Evolutionary conservation across 345 rosid species (phyloP).

Genomic region (Populus ilicifolia): DNA sequence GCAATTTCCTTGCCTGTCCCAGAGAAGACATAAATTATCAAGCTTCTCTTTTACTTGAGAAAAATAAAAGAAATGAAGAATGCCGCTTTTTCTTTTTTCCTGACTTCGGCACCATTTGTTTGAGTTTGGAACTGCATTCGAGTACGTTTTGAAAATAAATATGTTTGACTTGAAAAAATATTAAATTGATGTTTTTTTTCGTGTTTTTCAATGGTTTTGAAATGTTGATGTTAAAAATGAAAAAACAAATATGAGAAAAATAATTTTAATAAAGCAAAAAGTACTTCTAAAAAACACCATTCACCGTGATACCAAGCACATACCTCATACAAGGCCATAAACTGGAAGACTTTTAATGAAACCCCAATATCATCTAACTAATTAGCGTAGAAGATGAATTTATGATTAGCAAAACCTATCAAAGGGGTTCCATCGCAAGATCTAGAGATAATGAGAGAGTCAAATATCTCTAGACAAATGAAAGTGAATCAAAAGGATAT

Average conservation of each 20-base stretch:
- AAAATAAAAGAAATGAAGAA: not conserved
- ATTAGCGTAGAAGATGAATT: not conserved
- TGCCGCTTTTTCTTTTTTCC: not conserved
- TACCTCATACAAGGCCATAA: not conserved
- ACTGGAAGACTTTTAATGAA: not conserved
- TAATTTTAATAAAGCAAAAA: too few species aligned
- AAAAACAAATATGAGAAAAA: too few species aligned
- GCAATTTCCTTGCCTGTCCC: conserved; percentile 85
- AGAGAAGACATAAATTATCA: conserved; percentile 1
- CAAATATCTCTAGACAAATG: not conserved
- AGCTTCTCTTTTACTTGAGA: not conserved
- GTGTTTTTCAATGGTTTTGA: too few species aligned
- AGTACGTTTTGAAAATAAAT: too few species aligned
- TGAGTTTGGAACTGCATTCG: too few species aligned
- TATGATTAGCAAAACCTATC: not conserved
- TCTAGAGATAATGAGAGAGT: not conserved
- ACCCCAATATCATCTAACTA: not conserved
- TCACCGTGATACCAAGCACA: too few species aligned
- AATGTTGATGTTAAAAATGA: too few species aligned
- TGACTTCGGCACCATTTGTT: not conserved
- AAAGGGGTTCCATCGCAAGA: not conserved
- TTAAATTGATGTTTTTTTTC: too few species aligned
- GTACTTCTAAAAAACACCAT: too few species aligned
- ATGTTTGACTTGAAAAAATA: too few species aligned
- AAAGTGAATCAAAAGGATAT: not conserved